Percentiles rank a stretch among this genome's conserved stretches.
phyloP scores from a whole-genome alignment of 2,329 filamentous ascomycete species.

The Xylaria arbuscula region DNA sequence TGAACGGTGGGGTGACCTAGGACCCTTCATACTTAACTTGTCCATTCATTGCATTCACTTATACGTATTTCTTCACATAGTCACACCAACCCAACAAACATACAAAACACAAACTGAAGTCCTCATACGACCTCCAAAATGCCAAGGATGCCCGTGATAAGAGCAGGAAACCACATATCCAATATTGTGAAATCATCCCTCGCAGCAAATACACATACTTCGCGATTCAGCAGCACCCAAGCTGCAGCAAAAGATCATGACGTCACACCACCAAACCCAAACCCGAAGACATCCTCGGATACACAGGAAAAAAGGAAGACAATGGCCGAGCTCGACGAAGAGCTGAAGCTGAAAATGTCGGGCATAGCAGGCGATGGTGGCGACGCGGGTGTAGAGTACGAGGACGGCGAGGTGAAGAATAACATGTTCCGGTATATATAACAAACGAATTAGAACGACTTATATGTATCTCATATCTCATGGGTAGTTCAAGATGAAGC shows the following conservation, averaged over 20 bases:
- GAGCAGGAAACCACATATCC: not conserved
- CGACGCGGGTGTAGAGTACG: conserved; percentile 76
- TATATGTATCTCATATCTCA: not conserved
- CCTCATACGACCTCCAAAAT: not conserved
- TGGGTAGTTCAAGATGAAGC: not conserved
- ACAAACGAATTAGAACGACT: not conserved
- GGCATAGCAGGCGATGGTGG: conserved; percentile 76
- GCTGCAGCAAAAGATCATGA: conserved; percentile 11
- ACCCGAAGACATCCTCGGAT: not conserved
- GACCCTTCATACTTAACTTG: too few relatives aligned
- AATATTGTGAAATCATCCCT: not conserved
- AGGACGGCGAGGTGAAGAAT: conserved; percentile 77
- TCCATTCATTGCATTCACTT: too few relatives aligned
- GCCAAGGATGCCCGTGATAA: not conserved
- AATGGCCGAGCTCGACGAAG: conserved; percentile 72
- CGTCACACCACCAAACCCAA: conserved; percentile 3
- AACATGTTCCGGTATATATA: conserved; percentile 48
- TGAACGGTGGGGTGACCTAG: too few relatives aligned
- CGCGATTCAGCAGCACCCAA: conserved; percentile 16
- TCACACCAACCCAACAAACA: not conserved
- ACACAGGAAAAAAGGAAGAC: conserved; percentile 59
- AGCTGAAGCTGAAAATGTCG: conserved; percentile 73
- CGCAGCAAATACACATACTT: not conserved
- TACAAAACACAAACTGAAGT: not conserved
- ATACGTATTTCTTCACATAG: too few relatives aligned